Percentiles rank a stretch among this genome's conserved stretches.
Evolutionary conservation across 179 eudicot species (phyloP).

Genomic region (Carnegiea gigantea): DNA sequence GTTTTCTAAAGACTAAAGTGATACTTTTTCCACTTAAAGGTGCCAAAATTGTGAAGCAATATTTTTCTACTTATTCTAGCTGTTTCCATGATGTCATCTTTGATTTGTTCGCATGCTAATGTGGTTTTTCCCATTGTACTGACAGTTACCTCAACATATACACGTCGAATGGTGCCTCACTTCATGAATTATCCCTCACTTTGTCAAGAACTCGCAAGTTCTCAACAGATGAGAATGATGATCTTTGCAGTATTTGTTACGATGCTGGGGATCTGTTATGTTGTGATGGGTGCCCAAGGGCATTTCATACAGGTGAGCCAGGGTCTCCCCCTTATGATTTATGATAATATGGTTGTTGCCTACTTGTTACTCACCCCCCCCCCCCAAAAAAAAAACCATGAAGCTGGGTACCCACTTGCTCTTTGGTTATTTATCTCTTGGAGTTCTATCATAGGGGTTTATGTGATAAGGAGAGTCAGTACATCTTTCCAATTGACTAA

Average conservation of each 20-base stretch:
- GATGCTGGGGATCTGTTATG: slow-evolving; percentile 35
- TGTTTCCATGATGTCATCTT: background rate
- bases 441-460: background rate
- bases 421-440: background rate
- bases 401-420: background rate
- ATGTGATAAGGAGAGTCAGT: background rate
- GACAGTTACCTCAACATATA: slow-evolving; percentile 47
- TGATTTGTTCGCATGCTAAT: slow-evolving; percentile 8
- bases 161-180: slow-evolving; percentile 42
- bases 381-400: too few relatives aligned
- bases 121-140: slow-evolving; percentile 2
- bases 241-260: slow-evolving; percentile 40
- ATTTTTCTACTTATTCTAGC: background rate
- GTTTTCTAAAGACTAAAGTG: background rate
- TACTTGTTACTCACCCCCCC: background rate
- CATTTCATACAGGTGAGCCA: slow-evolving; percentile 39
- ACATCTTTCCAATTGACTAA: background rate
- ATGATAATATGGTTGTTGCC: slow-evolving; percentile 2
- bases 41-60: background rate
- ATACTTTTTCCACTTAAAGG: background rate
- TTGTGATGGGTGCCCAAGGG: slow-evolving; percentile 53
- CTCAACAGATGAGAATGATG: slow-evolving; percentile 40
- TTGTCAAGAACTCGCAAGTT: slow-evolving; percentile 20
- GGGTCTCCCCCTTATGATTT: background rate
- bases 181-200: slow-evolving; percentile 36